A percentile compares a stretch with the other conserved stretches of the same genome.
Evolutionary conservation across 139 green algal genomes (phyloP).

Genomic region (Chlamydomonas applanata): DNA sequence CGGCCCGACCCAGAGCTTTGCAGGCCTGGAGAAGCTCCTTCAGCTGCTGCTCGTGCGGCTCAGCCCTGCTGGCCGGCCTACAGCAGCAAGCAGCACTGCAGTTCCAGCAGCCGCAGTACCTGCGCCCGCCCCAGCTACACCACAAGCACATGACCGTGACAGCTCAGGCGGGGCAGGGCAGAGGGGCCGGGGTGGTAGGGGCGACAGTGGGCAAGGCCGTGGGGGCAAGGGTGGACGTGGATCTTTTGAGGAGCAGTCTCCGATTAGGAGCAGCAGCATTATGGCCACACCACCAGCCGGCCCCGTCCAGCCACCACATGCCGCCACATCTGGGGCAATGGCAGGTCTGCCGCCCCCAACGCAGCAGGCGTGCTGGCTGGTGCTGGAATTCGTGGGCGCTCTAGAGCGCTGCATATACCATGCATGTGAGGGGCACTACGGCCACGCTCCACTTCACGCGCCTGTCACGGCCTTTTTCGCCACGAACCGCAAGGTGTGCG

Average conservation of each 20-base stretch:
- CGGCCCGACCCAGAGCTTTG: constrained; percentile 68
- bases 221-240: too few species aligned
- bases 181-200: too few species aligned
- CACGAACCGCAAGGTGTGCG: constrained; percentile 64
- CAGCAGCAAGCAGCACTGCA: neutral
- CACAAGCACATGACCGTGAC: too few species aligned
- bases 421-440: constrained; percentile 1
- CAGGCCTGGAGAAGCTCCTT: constrained; percentile 60
- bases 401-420: constrained; percentile 37
- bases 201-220: too few species aligned
- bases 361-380: constrained; percentile 3
- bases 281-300: too few species aligned
- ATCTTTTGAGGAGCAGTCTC: too few species aligned
- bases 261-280: too few species aligned
- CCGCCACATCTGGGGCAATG: neutral
- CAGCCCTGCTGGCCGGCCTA: too few species aligned
- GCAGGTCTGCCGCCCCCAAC: neutral
- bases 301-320: too few species aligned
- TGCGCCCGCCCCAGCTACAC: constrained; percentile 17
- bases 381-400: constrained; percentile 44
- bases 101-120: neutral
- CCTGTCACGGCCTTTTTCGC: constrained; percentile 49
- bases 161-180: too few species aligned
- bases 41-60: constrained; percentile 19
- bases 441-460: constrained; percentile 6